A percentile compares a stretch with the other conserved stretches of the same genome.
phyloP scores from a whole-genome alignment of 768 basidiomycete species.

The Hygrocybe punicea region DNA sequence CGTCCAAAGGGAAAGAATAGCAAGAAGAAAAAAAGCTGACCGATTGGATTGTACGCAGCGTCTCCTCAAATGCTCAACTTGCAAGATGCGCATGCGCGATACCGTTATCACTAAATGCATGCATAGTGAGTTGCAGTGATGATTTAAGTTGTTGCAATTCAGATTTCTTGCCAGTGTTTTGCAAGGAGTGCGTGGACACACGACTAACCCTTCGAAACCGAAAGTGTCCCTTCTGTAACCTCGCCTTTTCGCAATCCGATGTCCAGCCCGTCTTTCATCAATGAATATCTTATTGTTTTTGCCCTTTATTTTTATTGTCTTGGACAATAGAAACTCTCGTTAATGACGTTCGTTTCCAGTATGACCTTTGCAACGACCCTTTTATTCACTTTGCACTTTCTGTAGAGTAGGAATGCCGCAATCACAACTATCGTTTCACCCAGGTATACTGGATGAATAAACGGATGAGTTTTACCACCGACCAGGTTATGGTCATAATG shows the following conservation, averaged over 20 bases:
- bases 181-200: constrained; percentile 79
- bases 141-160: background rate
- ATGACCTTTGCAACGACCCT: background rate
- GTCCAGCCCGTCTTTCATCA: constrained; percentile 55
- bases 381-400: background rate
- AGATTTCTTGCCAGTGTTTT: constrained; percentile 59
- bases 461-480: constrained; percentile 5
- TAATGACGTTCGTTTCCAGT: background rate
- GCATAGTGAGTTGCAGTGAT: constrained; percentile 64
- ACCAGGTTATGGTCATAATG: constrained; percentile 3
- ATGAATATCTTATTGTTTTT: constrained; percentile 23
- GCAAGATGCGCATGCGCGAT: constrained; percentile 70
- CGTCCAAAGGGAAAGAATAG: constrained; percentile 13
- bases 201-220: constrained; percentile 86
- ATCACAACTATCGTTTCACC: constrained; percentile 80
- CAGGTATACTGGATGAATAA: constrained; percentile 66
- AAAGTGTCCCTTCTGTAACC: constrained; percentile 87
- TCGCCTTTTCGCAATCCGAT: constrained; percentile 79
- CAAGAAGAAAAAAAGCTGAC: background rate
- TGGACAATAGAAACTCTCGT: constrained; percentile 1
- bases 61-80: constrained; percentile 86
- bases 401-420: background rate
- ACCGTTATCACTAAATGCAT: constrained; percentile 85
- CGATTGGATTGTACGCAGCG: constrained; percentile 43
- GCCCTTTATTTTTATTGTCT: constrained; percentile 14